Evolutionary conservation across 257 asterid genomes (phyloP).

Genomic region (Leonotis leonurus): DNA sequence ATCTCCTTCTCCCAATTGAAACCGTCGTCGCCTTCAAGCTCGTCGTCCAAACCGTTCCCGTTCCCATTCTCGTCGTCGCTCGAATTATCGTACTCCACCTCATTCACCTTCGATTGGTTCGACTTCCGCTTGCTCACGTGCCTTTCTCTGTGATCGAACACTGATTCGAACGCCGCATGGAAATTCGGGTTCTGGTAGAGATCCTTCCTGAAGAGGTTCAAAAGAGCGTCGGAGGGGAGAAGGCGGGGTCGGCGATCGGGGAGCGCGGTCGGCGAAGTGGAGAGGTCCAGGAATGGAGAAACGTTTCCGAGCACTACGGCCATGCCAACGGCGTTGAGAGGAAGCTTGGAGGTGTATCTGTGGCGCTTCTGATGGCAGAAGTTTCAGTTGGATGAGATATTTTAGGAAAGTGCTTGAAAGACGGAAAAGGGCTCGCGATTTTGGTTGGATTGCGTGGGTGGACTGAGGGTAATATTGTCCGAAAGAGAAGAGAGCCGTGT

Average conservation of each 20-base stretch:
- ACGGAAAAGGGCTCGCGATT: conserved; percentile 24
- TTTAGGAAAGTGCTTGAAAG: conserved; percentile 19
- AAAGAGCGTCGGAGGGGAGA: conserved; percentile 42
- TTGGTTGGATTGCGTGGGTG: not conserved
- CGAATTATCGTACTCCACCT: conserved; percentile 65
- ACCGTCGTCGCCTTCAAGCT: conserved; percentile 35
- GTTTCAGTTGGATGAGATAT: conserved; percentile 26
- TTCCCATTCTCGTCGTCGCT: conserved; percentile 83
- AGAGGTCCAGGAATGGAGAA: conserved; percentile 53
- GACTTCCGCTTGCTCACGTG: conserved; percentile 33
- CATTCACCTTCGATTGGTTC: conserved; percentile 52
- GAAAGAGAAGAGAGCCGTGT: conserved; percentile 12
- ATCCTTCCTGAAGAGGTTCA: conserved; percentile 49
- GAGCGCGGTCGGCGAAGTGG: conserved; percentile 29
- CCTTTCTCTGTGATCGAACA: conserved; percentile 44
- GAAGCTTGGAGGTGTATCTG: not conserved
- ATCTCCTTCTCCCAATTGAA: conserved; percentile 78
- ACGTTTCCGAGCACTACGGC: conserved; percentile 59
- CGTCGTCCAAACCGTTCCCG: conserved; percentile 54
- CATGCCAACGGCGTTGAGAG: conserved; percentile 41
- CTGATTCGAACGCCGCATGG: conserved; percentile 39
- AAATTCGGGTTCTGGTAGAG: conserved; percentile 26
- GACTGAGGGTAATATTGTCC: conserved; percentile 20
- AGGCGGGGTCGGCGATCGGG: conserved; percentile 26
- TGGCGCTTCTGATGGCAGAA: conserved; percentile 13